Evolutionary conservation across 139 green algal genomes (phyloP).

Genomic region (Penium margaritaceum): DNA sequence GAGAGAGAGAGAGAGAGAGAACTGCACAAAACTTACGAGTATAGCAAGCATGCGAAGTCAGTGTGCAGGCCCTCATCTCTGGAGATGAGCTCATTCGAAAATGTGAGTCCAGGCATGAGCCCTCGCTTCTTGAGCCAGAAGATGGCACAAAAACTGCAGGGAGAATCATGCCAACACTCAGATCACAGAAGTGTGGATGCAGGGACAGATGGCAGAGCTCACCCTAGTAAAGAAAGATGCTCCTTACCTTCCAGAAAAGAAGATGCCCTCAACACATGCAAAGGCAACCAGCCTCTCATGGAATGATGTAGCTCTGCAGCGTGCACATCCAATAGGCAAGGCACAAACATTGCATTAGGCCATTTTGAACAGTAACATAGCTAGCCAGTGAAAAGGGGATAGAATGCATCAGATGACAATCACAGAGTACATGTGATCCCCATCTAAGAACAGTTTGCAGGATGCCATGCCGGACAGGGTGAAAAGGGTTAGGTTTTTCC

Average conservation of each 20-base stretch:
- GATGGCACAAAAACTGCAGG: conserved; percentile 90
- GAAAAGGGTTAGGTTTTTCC: background rate
- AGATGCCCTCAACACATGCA: conserved; percentile 94
- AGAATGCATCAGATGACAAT: too few relatives aligned
- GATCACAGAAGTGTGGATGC: background rate
- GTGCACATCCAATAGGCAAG: too few relatives aligned
- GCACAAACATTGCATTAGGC: background rate
- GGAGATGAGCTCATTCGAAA: conserved; percentile 97
- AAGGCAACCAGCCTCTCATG: conserved; percentile 87
- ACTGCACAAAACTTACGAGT: conserved; percentile 49
- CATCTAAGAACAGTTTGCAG: too few relatives aligned
- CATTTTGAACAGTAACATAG: too few relatives aligned
- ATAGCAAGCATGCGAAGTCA: conserved; percentile 96
- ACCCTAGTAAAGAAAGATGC: too few relatives aligned
- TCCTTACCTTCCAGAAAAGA: conserved; percentile 75
- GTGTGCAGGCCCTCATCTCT: conserved; percentile 94
- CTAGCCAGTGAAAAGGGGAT: background rate
- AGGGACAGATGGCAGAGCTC: too few relatives aligned
- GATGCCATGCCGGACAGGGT: background rate
- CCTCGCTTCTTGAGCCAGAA: conserved; percentile 99
- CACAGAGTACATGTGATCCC: too few relatives aligned
- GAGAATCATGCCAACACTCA: background rate
- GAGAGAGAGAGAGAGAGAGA: background rate
- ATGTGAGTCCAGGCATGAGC: conserved; percentile 93
- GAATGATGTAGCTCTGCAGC: conserved; percentile 62